phyloP scores from a whole-genome alignment of 202 grass and related monocot genomes.

The Bolboschoenoplectus hybrid region DNA sequence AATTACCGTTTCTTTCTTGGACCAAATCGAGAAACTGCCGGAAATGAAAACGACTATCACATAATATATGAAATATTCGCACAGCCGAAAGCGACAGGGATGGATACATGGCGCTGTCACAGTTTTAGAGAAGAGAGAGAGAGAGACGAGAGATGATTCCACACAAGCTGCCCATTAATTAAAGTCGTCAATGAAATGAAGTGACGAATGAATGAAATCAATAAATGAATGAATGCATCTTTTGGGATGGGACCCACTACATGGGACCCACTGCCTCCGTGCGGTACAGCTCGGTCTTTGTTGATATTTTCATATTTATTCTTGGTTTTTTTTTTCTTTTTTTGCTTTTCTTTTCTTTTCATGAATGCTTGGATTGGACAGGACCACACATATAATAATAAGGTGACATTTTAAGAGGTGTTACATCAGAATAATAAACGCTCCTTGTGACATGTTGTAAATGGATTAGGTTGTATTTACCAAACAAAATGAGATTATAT shows the following conservation, averaged over 20 bases:
- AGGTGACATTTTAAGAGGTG: neutral
- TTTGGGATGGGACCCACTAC: neutral
- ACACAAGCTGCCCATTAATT: conserved; percentile 30
- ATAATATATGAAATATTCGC: conserved; percentile 14
- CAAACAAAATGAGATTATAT: neutral
- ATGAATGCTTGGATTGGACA: conserved; percentile 14
- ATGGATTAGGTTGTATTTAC: conserved; percentile 29
- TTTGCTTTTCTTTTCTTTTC: too few relatives aligned
- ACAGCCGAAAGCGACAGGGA: conserved; percentile 14
- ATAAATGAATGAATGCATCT: neutral
- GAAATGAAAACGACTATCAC: conserved; percentile 8
- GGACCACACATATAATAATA: neutral
- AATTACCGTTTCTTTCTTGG: neutral
- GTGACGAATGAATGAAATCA: too few relatives aligned
- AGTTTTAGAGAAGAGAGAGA: neutral
- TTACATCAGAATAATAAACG: conserved; percentile 16
- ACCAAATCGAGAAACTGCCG: neutral
- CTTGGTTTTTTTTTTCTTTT: too few relatives aligned
- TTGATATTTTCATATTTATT: neutral
- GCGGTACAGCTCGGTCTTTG: conserved; percentile 38
- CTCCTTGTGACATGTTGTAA: conserved; percentile 6
- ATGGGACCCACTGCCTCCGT: conserved; percentile 8
- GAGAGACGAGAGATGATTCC: conserved; percentile 34
- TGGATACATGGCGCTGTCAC: neutral
- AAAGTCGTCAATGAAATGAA: neutral